Conservation (phyloP, 129 eudicot genomes). For the Rutidosis leptorrhynchoides region DNA sequence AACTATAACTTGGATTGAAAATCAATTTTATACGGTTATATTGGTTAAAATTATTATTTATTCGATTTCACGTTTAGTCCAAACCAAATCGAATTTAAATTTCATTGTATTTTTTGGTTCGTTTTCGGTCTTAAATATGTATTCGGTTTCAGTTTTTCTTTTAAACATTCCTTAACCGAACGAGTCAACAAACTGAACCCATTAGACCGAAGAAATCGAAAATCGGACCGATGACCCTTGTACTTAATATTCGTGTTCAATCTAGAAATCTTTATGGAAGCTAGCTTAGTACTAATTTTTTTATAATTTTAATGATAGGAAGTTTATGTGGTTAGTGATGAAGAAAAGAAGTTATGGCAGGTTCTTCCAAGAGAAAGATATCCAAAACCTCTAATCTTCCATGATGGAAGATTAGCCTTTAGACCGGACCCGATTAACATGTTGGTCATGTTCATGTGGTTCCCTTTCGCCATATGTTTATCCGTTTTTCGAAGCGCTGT, state of each 20-base stretch:
- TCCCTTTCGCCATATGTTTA: conserved; percentile 48
- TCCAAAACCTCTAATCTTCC: conserved; percentile 64
- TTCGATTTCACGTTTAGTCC: too few species aligned
- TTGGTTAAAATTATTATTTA: too few species aligned
- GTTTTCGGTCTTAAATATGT: too few species aligned
- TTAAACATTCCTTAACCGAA: too few species aligned
- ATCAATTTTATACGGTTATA: too few species aligned
- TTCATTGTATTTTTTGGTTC: too few species aligned
- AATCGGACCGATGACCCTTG: too few species aligned
- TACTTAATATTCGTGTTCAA: neutral
- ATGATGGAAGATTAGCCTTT: conserved; percentile 74
- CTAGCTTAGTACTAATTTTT: neutral
- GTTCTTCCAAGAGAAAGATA: conserved; percentile 46
- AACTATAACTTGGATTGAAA: too few species aligned
- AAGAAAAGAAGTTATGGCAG: conserved; percentile 39
- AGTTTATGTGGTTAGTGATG: conserved; percentile 39
- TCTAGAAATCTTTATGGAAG: neutral
- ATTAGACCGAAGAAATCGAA: too few species aligned
- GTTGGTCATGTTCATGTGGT: conserved; percentile 59
- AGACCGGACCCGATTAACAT: conserved; percentile 45
- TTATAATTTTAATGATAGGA: conserved; percentile 36
- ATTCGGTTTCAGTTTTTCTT: too few species aligned
- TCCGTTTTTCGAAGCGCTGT: conserved; percentile 35
- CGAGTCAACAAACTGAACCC: too few species aligned
- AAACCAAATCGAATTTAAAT: too few species aligned